Conservation (phyloP, 257 asterid genomes). For the Misopates orontium region DNA sequence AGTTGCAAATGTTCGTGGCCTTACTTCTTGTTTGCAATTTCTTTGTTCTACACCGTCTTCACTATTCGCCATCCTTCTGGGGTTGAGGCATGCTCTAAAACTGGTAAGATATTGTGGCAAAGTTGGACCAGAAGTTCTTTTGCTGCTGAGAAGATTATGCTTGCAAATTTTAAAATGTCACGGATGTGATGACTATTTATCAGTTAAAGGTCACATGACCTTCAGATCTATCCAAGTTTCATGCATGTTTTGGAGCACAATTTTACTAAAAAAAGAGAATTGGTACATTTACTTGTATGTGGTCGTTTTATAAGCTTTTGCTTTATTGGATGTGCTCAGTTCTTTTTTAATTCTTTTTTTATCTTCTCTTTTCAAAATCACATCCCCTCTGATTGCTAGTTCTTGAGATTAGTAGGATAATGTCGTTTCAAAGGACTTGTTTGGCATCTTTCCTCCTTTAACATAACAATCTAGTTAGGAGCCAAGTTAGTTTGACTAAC, state of each 20-base stretch:
- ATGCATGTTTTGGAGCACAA: constrained; percentile 22
- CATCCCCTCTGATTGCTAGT: neutral
- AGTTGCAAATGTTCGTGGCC: constrained; percentile 71
- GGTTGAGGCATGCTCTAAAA: constrained; percentile 81
- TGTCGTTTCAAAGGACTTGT: constrained; percentile 15
- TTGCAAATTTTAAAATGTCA: constrained; percentile 14
- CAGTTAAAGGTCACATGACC: constrained; percentile 22
- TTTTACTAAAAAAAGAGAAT: constrained; percentile 4
- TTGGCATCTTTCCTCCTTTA: constrained; percentile 21
- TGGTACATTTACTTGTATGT: constrained; percentile 7
- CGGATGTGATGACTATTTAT: constrained; percentile 20
- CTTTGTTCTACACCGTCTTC: constrained; percentile 77
- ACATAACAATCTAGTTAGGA: constrained; percentile 24
- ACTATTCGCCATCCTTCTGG: constrained; percentile 59
- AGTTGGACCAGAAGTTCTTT: constrained; percentile 20
- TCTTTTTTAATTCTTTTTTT: too few species aligned
- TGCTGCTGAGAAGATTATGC: constrained; percentile 13
- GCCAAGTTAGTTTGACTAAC: constrained; percentile 19
- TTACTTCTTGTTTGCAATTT: constrained; percentile 78
- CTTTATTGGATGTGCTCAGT: constrained; percentile 20
- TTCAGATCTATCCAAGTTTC: constrained; percentile 22
- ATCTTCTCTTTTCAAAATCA: neutral
- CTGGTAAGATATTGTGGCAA: constrained; percentile 54
- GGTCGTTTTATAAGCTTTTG: constrained; percentile 9
- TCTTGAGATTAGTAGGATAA: constrained; percentile 15